Evolutionary conservation across 768 basidiomycete species (phyloP).

Genomic region (Pulveroboletus sp.): DNA sequence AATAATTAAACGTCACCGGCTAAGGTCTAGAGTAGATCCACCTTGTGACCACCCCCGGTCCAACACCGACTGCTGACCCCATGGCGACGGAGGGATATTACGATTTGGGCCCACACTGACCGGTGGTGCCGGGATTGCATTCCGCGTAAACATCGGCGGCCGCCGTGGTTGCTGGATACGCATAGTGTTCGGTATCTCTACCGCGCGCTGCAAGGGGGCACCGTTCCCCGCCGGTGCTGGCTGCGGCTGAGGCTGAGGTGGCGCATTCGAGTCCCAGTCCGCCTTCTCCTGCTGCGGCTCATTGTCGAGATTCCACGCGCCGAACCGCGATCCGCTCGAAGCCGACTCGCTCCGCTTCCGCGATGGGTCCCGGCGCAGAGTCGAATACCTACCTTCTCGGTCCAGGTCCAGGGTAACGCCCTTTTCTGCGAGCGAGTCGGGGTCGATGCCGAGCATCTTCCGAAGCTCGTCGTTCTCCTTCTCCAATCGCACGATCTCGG

Average conservation of each 20-base stretch:
- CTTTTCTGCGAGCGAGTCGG: slow-evolving; percentile 45
- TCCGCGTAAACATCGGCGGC: slow-evolving; percentile 50
- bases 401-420: slow-evolving; percentile 49
- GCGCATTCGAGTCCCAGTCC: slow-evolving; percentile 26
- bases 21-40: slow-evolving; percentile 38
- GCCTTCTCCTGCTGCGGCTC: slow-evolving; percentile 25
- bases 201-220: slow-evolving; percentile 41
- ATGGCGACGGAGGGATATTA: slow-evolving; percentile 39
- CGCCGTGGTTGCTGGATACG: slow-evolving; percentile 53
- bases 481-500: slow-evolving; percentile 78
- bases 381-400: slow-evolving; percentile 41
- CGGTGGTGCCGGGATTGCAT: slow-evolving; percentile 33
- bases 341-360: slow-evolving; percentile 28
- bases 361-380: slow-evolving; percentile 16
- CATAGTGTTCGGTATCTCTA: slow-evolving; percentile 51
- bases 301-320: slow-evolving; percentile 30
- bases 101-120: slow-evolving; percentile 34
- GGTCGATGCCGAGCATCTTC: slow-evolving; percentile 70
- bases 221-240: slow-evolving; percentile 21
- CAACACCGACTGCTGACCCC: slow-evolving; percentile 36
- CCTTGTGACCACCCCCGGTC: slow-evolving; percentile 45
- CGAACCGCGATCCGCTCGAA: slow-evolving; percentile 20
- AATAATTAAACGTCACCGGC: slow-evolving; percentile 26
- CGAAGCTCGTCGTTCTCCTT: slow-evolving; percentile 80
- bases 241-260: slow-evolving; percentile 31